A percentile compares a stretch with the other conserved stretches of the same genome.
Evolutionary conservation across 805 yeast species (phyloP).

Genomic region (Saturnispora diversa): DNA sequence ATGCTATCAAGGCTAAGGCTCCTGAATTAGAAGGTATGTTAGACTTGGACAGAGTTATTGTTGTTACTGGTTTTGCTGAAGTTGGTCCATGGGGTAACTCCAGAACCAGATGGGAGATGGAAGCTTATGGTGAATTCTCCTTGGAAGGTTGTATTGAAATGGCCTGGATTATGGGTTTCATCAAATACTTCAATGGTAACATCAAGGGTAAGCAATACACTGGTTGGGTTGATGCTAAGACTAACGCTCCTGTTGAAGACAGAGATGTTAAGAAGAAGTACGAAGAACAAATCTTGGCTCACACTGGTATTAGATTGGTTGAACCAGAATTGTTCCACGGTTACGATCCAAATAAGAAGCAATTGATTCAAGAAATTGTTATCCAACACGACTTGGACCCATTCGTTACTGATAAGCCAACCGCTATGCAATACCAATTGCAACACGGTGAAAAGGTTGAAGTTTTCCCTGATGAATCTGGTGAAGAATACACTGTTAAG

Average conservation of each 20-base stretch:
- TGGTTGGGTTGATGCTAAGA: constrained; percentile 97
- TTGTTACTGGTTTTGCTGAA: constrained; percentile 96
- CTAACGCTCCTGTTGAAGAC: constrained; percentile 89
- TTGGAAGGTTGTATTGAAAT: constrained; percentile 97
- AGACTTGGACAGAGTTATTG: constrained; percentile 86
- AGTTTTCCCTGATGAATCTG: constrained; percentile 66
- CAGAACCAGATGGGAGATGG: constrained; percentile 99
- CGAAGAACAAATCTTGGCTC: constrained; percentile 81
- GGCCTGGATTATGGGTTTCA: constrained; percentile 99
- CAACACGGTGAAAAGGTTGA: constrained; percentile 95
- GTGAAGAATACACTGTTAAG: constrained; percentile 88
- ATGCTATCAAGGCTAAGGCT: constrained; percentile 58
- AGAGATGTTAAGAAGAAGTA: constrained; percentile 87
- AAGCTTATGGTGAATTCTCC: constrained; percentile 88
- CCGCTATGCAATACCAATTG: constrained; percentile 88
- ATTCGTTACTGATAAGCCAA: constrained; percentile 88
- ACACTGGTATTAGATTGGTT: constrained; percentile 92
- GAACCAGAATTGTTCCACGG: constrained; percentile 94
- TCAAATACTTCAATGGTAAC: constrained; percentile 89
- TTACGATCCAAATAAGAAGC: constrained; percentile 90
- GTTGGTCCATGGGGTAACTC: constrained; percentile 99
- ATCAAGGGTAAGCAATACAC: constrained; percentile 85
- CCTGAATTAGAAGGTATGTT: constrained; percentile 82
- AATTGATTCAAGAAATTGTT: constrained; percentile 89
- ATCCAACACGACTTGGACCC: constrained; percentile 95